phyloP scores from a whole-genome alignment of 2,329 filamentous ascomycete genomes.

The Trichoderma aggressivum region DNA sequence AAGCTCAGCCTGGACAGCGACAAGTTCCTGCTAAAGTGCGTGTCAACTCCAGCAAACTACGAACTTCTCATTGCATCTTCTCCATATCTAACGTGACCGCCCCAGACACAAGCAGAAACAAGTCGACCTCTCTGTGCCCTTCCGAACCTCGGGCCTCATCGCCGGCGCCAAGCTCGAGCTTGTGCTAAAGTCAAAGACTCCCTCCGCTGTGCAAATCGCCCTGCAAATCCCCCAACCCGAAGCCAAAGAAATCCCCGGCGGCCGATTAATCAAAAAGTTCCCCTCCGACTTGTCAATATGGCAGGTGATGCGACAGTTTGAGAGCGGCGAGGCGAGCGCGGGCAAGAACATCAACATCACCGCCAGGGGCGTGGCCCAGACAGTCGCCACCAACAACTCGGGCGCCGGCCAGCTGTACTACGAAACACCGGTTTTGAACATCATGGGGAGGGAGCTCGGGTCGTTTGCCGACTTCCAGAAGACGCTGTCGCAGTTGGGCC shows the following conservation, averaged over 20 bases:
- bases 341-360: slow-evolving; percentile 74
- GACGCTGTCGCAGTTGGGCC: slow-evolving; percentile 79
- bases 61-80: background rate
- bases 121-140: slow-evolving; percentile 79
- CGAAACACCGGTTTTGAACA: slow-evolving; percentile 78
- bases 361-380: slow-evolving; percentile 69
- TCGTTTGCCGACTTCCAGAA: slow-evolving; percentile 83
- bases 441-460: slow-evolving; percentile 76
- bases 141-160: slow-evolving; percentile 76
- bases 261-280: slow-evolving; percentile 77
- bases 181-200: slow-evolving; percentile 79
- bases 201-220: slow-evolving; percentile 83
- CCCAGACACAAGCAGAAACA: slow-evolving; percentile 77
- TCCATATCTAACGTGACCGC: background rate
- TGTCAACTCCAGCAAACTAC: slow-evolving; percentile 20
- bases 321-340: slow-evolving; percentile 65
- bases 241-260: slow-evolving; percentile 57
- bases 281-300: slow-evolving; percentile 85
- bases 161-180: slow-evolving; percentile 91
- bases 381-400: slow-evolving; percentile 47
- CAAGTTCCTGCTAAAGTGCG: slow-evolving; percentile 77
- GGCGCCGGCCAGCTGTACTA: slow-evolving; percentile 79
- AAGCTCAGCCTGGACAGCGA: slow-evolving; percentile 72
- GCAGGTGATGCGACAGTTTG: slow-evolving; percentile 86
- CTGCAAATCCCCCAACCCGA: slow-evolving; percentile 77